Conservation (phyloP, 306 rosid species). For the Urtica urens region DNA sequence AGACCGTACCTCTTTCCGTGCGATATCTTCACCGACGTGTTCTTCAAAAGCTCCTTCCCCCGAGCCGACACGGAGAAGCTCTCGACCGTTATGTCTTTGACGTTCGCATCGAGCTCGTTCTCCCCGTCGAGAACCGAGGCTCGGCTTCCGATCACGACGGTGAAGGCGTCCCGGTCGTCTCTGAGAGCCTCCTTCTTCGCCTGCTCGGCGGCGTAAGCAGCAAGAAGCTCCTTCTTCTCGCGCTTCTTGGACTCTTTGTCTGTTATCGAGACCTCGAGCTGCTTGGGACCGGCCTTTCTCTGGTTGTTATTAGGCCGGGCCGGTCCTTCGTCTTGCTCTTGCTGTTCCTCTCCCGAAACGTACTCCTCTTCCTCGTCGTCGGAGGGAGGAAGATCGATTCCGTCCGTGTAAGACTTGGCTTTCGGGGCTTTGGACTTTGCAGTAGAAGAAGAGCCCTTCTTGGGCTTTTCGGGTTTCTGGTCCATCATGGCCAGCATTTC, state of each 20-base stretch:
- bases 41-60: slow-evolving; percentile 46
- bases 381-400: slow-evolving; percentile 55
- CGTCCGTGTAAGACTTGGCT: slow-evolving; percentile 28
- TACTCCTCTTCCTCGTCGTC: slow-evolving; percentile 41
- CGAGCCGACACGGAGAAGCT: slow-evolving; percentile 45
- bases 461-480: slow-evolving; percentile 34
- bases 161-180: slow-evolving; percentile 70
- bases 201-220: slow-evolving; percentile 34
- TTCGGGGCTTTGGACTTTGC: slow-evolving; percentile 36
- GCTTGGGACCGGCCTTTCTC: slow-evolving; percentile 22
- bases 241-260: slow-evolving; percentile 41
- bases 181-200: slow-evolving; percentile 51
- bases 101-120: slow-evolving; percentile 46
- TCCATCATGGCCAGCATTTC: slow-evolving; percentile 33
- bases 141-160: slow-evolving; percentile 57
- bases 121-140: slow-evolving; percentile 52
- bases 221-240: slow-evolving; percentile 52
- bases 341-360: slow-evolving; percentile 20
- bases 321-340: slow-evolving; percentile 3
- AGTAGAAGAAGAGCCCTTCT: slow-evolving; percentile 27
- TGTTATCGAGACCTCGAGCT: slow-evolving; percentile 30
- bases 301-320: slow-evolving; percentile 15
- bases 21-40: slow-evolving; percentile 42
- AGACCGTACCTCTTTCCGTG: slow-evolving; percentile 60
- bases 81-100: slow-evolving; percentile 44